These are phyloP conservation scores for Xylaria arbuscula DNA, from an alignment of 2,329 filamentous ascomycete genomes.

Conservation along the genomic window DNA sequence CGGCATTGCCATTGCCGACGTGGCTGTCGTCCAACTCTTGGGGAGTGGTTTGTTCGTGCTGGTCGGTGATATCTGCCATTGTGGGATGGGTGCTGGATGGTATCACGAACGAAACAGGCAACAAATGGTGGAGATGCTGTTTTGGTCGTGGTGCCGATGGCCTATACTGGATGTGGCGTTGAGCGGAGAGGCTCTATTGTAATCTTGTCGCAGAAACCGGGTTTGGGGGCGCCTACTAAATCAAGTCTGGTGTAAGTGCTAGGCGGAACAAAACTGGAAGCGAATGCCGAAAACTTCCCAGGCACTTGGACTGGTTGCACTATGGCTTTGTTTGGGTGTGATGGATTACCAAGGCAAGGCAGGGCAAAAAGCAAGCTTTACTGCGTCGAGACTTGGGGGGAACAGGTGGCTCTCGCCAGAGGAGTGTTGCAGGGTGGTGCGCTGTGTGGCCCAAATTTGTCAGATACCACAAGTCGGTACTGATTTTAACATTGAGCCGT, in stretches of 20 bases:
- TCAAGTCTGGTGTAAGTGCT: conserved; percentile 58
- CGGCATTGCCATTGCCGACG: conserved; percentile 77
- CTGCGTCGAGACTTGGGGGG: conserved; percentile 30
- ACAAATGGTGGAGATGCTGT: conserved; percentile 70
- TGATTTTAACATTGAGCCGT: conserved; percentile 26
- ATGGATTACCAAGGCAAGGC: conserved; percentile 38
- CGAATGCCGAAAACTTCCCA: conserved; percentile 52
- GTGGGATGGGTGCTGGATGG: conserved; percentile 47
- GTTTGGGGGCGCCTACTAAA: conserved; percentile 61
- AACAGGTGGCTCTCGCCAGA: conserved; percentile 21
- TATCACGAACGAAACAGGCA: conserved; percentile 65
- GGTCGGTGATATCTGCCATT: conserved; percentile 85
- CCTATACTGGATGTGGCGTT: conserved; percentile 74
- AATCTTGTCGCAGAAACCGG: conserved; percentile 65
- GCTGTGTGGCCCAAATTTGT: conserved; percentile 35
- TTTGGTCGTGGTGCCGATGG: conserved; percentile 74
- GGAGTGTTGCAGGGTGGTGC: conserved; percentile 29
- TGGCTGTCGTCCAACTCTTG: conserved; percentile 79
- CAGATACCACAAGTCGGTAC: conserved; percentile 33
- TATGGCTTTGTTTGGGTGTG: conserved; percentile 39
- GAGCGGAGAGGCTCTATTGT: conserved; percentile 62
- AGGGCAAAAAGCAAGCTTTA: conserved; percentile 35
- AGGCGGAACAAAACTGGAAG: conserved; percentile 56
- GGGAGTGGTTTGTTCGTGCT: conserved; percentile 80
- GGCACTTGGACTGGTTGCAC: conserved; percentile 34